These are phyloP conservation scores for Podila verticillata DNA, from an alignment of 192 early-diverging fungal genomes.

Conservation along the genomic window DNA sequence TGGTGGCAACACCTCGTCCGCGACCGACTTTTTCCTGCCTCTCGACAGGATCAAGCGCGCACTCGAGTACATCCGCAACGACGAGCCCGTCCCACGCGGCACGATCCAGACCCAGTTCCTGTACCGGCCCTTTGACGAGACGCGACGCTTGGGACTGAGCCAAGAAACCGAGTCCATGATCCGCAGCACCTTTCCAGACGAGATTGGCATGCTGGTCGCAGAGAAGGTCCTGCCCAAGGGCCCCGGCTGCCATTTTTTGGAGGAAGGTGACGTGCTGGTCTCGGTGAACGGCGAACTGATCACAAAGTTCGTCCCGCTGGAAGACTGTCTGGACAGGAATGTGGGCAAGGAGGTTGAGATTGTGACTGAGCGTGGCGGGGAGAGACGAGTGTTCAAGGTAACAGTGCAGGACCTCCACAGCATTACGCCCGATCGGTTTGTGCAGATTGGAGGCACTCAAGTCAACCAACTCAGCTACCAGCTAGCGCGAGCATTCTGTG, in stretches of 20 bases:
- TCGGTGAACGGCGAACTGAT: slow-evolving; percentile 73
- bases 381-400: slow-evolving; percentile 64
- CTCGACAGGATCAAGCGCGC: slow-evolving; percentile 75
- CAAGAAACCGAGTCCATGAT: slow-evolving; percentile 70
- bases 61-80: slow-evolving; percentile 59
- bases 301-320: slow-evolving; percentile 83
- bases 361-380: slow-evolving; percentile 78
- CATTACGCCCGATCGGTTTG: slow-evolving; percentile 84
- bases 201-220: slow-evolving; percentile 83
- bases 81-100: slow-evolving; percentile 64
- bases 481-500: slow-evolving; percentile 71
- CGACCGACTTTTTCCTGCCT: slow-evolving; percentile 89
- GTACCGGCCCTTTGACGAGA: slow-evolving; percentile 83
- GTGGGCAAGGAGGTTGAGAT: slow-evolving; percentile 67
- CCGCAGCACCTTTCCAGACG: slow-evolving; percentile 64
- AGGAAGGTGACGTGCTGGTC: slow-evolving; percentile 81
- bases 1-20: slow-evolving; percentile 73
- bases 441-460: slow-evolving; percentile 86
- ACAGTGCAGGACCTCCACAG: slow-evolving; percentile 74
- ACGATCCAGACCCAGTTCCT: slow-evolving; percentile 79
- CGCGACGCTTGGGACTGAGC: slow-evolving; percentile 72
- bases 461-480: slow-evolving; percentile 78
- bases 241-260: slow-evolving; percentile 70
- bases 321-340: slow-evolving; percentile 73
- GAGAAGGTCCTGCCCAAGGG: slow-evolving; percentile 80